phyloP scores from a whole-genome alignment of 352 stramenopile species.

The Aphanomyces cochlioides region DNA sequence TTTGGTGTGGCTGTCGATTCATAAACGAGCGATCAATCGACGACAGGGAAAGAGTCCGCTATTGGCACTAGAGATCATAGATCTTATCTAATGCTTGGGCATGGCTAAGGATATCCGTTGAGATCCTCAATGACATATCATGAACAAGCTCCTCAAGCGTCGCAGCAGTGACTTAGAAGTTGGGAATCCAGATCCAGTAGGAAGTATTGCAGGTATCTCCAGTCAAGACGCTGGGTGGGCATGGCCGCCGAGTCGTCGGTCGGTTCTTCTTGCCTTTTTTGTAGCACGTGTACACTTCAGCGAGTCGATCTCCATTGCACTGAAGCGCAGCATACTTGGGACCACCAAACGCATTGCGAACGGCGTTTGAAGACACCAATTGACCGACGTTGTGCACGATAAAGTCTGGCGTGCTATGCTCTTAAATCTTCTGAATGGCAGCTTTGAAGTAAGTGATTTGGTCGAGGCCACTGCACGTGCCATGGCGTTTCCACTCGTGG shows the following conservation, averaged over 20 bases:
- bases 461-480: slow-evolving; percentile 86
- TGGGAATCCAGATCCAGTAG: slow-evolving; percentile 48
- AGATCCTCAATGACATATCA: too few relatives aligned
- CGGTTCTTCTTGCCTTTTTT: slow-evolving; percentile 41
- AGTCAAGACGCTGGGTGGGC: slow-evolving; percentile 54
- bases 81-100: too few relatives aligned
- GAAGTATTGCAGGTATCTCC: slow-evolving; percentile 63
- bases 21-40: too few relatives aligned
- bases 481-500: slow-evolving; percentile 92
- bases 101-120: too few relatives aligned
- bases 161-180: slow-evolving; percentile 33
- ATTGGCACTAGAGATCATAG: too few relatives aligned
- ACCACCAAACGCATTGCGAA: slow-evolving; percentile 42
- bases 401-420: slow-evolving; percentile 64
- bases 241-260: slow-evolving; percentile 49
- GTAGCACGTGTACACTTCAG: slow-evolving; percentile 80
- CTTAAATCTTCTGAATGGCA: slow-evolving; percentile 68
- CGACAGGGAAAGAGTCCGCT: too few relatives aligned
- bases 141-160: too few relatives aligned
- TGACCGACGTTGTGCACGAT: slow-evolving; percentile 59
- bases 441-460: slow-evolving; percentile 82
- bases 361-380: slow-evolving; percentile 41
- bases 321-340: slow-evolving; percentile 33
- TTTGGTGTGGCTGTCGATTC: too few relatives aligned
- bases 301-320: slow-evolving; percentile 45